Evolutionary conservation across 306 rosid genomes (phyloP).

Genomic region (Canavalia gladiata): DNA sequence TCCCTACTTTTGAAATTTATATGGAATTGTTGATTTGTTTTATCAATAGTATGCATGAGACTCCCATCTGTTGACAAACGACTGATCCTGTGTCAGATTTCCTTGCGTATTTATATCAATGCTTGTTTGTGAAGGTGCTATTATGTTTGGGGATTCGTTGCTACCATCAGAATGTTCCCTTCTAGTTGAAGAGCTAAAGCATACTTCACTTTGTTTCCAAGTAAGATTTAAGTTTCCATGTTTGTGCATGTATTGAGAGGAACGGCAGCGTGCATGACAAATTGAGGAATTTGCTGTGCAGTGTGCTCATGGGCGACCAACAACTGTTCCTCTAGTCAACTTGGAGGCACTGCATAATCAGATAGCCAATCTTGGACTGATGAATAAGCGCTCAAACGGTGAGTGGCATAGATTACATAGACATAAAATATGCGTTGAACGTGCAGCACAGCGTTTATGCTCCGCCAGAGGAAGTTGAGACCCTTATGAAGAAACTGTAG

Average conservation of each 20-base stretch:
- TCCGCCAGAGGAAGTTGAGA: slow-evolving; percentile 50
- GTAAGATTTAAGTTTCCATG: slow-evolving; percentile 55
- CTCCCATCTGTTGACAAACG: neutral
- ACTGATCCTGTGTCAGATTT: slow-evolving; percentile 24
- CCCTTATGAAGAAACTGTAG: neutral
- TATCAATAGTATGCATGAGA: slow-evolving; percentile 6
- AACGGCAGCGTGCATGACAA: slow-evolving; percentile 32
- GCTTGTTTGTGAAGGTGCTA: slow-evolving; percentile 75
- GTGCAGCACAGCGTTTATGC: slow-evolving; percentile 66
- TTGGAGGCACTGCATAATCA: slow-evolving; percentile 88
- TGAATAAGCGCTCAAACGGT: slow-evolving; percentile 48
- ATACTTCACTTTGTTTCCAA: slow-evolving; percentile 89
- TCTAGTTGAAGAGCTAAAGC: slow-evolving; percentile 85
- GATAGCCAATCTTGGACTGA: slow-evolving; percentile 63
- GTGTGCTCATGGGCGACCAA: slow-evolving; percentile 99
- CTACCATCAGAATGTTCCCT: slow-evolving; percentile 95
- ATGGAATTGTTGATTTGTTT: slow-evolving; percentile 8
- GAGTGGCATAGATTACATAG: slow-evolving; percentile 74
- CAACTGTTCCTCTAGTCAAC: slow-evolving; percentile 85
- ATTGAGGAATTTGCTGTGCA: slow-evolving; percentile 47
- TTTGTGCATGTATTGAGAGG: slow-evolving; percentile 3
- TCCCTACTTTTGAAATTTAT: neutral
- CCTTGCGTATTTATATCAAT: slow-evolving; percentile 26
- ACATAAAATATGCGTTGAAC: slow-evolving; percentile 60
- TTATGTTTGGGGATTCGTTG: slow-evolving; percentile 97